Base-by-base conservation (phyloP, 306 rosid species). In the Medicago arabica region DNA sequence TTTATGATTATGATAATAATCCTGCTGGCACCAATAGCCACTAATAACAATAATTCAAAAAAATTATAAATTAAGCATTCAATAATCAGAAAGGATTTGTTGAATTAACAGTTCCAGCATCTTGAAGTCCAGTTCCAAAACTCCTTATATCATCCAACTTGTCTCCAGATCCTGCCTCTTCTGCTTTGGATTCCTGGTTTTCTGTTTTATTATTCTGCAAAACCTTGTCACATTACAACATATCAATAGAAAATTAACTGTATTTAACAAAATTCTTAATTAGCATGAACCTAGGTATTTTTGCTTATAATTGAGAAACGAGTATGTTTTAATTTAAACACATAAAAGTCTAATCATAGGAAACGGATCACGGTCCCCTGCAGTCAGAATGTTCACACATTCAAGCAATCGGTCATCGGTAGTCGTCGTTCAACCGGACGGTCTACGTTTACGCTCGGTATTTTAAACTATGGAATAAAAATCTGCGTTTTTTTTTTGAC, bases 161-260 rank as follows among this genome's bases (percentile, higher is more conserved):
- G 63, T 31, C 74, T 47, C 69, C 84, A 63, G 86, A 67, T 70
- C 43, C 81, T 49, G 63, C 62, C 77, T 80, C 83, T 65, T 81
- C 85, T 62, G 66, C 81, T 81, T 31, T 71, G 31, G 78, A 50
- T 54, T 59, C 78, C 77, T 72, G 86, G 63, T 83, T 86, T 87
- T 85, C 89, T 40, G 65, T 69, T 51, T 51, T 59, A 69, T 71
- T 82, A 75, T 84, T 86, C 96, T 90, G 97, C 83, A 92, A 54
- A 85, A 80, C 86, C 96, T 88, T 69, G 8, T 72, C 49, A 61
- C 72, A 82, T 59, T 15, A 74, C 54, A 61, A 49, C 11, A 8
- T 59, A 50, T 86, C 74, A 85, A 70, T 61, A 8, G 28, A 53
- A 54, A 8, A 18, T 54, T 17, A 18, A 18, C 18, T 54, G 23